phyloP scores from a whole-genome alignment of 345 rosid genomes.

The Gossypium longicalyx region DNA sequence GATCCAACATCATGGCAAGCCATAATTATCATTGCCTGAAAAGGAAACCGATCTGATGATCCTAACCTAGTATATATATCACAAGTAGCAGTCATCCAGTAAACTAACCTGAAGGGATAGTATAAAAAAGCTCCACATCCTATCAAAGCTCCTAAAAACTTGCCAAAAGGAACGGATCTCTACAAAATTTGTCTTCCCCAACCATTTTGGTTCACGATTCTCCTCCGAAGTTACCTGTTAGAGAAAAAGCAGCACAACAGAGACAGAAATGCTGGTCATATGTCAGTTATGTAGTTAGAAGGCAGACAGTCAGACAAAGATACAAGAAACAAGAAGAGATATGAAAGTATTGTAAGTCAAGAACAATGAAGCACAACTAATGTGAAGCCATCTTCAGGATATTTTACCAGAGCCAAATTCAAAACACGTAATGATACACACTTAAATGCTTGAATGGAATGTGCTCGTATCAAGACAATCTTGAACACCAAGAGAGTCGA shows the following conservation, averaged over 20 bases:
- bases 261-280: neutral
- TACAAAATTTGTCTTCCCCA: constrained; percentile 87
- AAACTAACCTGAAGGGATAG: constrained; percentile 79
- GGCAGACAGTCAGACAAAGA: neutral
- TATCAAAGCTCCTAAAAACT: constrained; percentile 90
- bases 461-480: neutral
- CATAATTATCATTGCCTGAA: constrained; percentile 91
- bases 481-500: neutral
- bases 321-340: neutral
- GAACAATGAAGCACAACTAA: neutral
- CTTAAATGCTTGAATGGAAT: neutral
- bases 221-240: constrained; percentile 46
- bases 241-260: constrained; percentile 13
- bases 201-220: constrained; percentile 49
- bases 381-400: neutral
- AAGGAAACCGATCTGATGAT: constrained; percentile 16
- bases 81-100: neutral
- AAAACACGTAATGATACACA: neutral
- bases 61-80: neutral
- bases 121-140: constrained; percentile 95
- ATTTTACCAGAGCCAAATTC: neutral
- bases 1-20: constrained; percentile 91
- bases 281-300: neutral
- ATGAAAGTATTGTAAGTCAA: neutral
- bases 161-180: constrained; percentile 97